Percentiles rank a stretch among this genome's conserved stretches.
Conservation (phyloP, 2,329 filamentous ascomycete species). For the Aspergillus niger region DNA sequence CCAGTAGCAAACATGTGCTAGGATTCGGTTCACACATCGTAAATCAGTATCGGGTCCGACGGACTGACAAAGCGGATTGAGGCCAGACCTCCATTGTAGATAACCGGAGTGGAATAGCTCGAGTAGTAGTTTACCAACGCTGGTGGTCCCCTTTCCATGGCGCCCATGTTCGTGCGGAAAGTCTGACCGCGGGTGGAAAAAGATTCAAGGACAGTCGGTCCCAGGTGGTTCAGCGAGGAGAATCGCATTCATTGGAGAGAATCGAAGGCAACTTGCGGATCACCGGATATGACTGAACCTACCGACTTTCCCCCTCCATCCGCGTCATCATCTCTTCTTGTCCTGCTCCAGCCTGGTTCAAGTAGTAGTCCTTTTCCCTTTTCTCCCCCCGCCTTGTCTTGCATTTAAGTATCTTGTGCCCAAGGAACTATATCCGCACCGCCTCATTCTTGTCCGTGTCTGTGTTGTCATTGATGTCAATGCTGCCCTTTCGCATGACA, state of each 20-base stretch:
- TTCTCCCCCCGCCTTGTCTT: not conserved
- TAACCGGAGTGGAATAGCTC: not conserved
- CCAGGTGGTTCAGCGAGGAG: not conserved
- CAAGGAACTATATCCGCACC: conserved; percentile 20
- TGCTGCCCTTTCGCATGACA: conserved; percentile 1
- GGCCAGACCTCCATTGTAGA: no score
- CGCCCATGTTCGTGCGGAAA: not conserved
- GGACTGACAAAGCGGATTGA: no score
- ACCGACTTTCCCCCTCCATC: conserved; percentile 6
- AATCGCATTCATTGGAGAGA: not conserved
- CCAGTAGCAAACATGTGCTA: no score
- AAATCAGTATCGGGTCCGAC: no score
- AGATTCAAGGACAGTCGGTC: not conserved
- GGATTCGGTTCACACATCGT: no score
- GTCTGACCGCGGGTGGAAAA: not conserved
- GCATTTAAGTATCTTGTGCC: conserved; percentile 13
- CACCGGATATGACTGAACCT: conserved; percentile 15
- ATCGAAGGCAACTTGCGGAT: conserved; percentile 8
- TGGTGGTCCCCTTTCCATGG: not conserved
- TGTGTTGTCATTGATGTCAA: conserved; percentile 10
- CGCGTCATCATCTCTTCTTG: conserved; percentile 16
- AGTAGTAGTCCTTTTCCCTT: not conserved
- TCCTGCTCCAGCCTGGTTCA: not conserved
- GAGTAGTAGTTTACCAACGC: not conserved
- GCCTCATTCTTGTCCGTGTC: conserved; percentile 22